Conservation (phyloP, 345 rosid species). For the Eucalyptus regnans region DNA sequence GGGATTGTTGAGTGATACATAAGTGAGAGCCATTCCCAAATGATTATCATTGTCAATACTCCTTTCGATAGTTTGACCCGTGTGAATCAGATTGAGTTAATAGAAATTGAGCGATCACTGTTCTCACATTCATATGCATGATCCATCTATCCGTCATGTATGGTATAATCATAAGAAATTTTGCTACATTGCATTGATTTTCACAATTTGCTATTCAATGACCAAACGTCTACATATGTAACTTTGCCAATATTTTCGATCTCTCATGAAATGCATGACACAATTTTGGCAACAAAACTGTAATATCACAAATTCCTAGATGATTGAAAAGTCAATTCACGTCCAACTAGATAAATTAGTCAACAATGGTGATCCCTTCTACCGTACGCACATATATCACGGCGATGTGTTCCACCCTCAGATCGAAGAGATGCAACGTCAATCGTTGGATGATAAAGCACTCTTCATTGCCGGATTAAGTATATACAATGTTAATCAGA, state of each 20-base stretch:
- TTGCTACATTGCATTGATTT: too few species aligned
- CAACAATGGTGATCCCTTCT: not conserved
- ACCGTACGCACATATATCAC: too few species aligned
- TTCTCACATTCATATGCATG: too few species aligned
- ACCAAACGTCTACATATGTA: too few species aligned
- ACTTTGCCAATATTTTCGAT: too few species aligned
- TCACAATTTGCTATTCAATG: too few species aligned
- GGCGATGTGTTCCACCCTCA: too few species aligned
- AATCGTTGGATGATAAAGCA: not conserved
- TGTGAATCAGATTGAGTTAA: not conserved
- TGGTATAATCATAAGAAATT: too few species aligned
- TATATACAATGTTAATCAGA: not conserved
- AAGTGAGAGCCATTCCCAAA: not conserved
- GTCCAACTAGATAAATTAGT: not conserved
- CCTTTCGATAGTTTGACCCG: accelerated
- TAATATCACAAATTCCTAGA: not conserved
- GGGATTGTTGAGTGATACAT: not conserved
- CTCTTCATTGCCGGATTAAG: not conserved
- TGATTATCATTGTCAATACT: not conserved
- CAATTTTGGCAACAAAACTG: not conserved
- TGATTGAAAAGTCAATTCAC: not conserved
- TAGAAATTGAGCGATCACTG: not conserved
- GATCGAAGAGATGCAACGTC: not conserved
- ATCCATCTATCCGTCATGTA: too few species aligned
- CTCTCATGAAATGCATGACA: too few species aligned